These are phyloP conservation scores for Rhizopus delemar DNA, from an alignment of 371 early-diverging fungal genomes.

Conservation along the genomic window DNA sequence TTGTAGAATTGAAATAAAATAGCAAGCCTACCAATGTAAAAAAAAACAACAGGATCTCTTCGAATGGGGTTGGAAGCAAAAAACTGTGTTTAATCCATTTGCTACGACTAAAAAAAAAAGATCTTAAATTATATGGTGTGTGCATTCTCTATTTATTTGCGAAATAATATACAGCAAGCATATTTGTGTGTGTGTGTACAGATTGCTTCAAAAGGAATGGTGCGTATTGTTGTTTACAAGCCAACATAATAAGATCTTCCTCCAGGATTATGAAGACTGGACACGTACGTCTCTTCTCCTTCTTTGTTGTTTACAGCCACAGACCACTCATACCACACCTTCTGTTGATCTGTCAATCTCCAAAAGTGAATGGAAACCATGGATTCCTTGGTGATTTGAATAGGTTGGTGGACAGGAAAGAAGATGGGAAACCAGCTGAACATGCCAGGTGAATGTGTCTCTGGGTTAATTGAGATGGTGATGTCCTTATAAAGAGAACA, in stretches of 20 bases:
- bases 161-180: too few relatives aligned
- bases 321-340: constrained; percentile 96
- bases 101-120: too few relatives aligned
- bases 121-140: too few relatives aligned
- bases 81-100: too few relatives aligned
- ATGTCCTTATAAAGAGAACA: constrained; percentile 83
- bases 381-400: constrained; percentile 63
- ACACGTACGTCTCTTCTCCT: constrained; percentile 25
- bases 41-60: too few relatives aligned
- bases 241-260: constrained; percentile 69
- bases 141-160: too few relatives aligned
- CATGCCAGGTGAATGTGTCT: constrained; percentile 88
- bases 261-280: constrained; percentile 55
- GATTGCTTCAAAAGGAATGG: too few relatives aligned
- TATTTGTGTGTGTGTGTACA: too few relatives aligned
- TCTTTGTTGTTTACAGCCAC: constrained; percentile 35
- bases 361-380: constrained; percentile 79
- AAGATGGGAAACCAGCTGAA: constrained; percentile 97
- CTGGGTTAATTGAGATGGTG: constrained; percentile 80
- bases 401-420: constrained; percentile 82
- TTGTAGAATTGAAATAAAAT: too few relatives aligned
- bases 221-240: constrained; percentile 26
- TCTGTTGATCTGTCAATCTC: constrained; percentile 72
- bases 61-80: too few relatives aligned
- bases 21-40: too few relatives aligned